These are phyloP conservation scores for Yarrowia sp. DNA, from an alignment of 805 yeast genomes.

Conservation along the genomic window DNA sequence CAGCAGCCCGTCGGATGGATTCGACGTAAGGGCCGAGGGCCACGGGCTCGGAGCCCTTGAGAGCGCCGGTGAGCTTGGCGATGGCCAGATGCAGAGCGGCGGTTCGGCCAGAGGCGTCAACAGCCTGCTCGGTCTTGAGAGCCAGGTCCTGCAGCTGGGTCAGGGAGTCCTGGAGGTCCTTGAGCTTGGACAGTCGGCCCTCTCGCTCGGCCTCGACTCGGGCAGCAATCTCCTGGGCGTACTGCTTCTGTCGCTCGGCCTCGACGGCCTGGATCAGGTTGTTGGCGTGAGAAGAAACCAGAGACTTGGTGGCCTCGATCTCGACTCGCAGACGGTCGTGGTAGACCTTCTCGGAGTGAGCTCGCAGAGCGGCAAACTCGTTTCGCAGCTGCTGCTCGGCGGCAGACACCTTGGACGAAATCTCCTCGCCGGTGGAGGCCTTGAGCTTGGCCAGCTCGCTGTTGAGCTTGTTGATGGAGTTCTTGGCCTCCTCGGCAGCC, in stretches of 20 bases:
- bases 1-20: slow-evolving; percentile 50
- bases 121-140: slow-evolving; percentile 51
- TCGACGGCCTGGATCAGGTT: slow-evolving; percentile 74
- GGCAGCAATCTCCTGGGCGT: slow-evolving; percentile 63
- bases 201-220: slow-evolving; percentile 76
- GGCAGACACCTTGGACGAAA: slow-evolving; percentile 58
- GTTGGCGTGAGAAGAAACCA: slow-evolving; percentile 72
- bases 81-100: slow-evolving; percentile 56
- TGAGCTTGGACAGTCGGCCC: slow-evolving; percentile 75
- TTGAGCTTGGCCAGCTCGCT: slow-evolving; percentile 42
- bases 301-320: slow-evolving; percentile 68
- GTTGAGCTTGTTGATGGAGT: slow-evolving; percentile 39
- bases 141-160: slow-evolving; percentile 59
- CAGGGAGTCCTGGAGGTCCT: slow-evolving; percentile 63
- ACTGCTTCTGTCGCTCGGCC: slow-evolving; percentile 70
- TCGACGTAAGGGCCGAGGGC: slow-evolving; percentile 50
- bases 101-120: slow-evolving; percentile 53
- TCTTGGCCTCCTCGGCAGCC: slow-evolving; percentile 32
- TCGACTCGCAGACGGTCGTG: slow-evolving; percentile 52
- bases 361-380: slow-evolving; percentile 43
- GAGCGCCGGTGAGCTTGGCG: slow-evolving; percentile 53
- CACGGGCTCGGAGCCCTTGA: slow-evolving; percentile 53
- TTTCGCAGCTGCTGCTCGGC: slow-evolving; percentile 67
- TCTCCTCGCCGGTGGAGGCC: slow-evolving; percentile 34
- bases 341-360: slow-evolving; percentile 36